Percentiles rank a stretch among this genome's conserved stretches.
These are phyloP conservation scores for Isabelozyma pseudorhagii DNA, from an alignment of 805 yeast species.

Conservation along the genomic window DNA sequence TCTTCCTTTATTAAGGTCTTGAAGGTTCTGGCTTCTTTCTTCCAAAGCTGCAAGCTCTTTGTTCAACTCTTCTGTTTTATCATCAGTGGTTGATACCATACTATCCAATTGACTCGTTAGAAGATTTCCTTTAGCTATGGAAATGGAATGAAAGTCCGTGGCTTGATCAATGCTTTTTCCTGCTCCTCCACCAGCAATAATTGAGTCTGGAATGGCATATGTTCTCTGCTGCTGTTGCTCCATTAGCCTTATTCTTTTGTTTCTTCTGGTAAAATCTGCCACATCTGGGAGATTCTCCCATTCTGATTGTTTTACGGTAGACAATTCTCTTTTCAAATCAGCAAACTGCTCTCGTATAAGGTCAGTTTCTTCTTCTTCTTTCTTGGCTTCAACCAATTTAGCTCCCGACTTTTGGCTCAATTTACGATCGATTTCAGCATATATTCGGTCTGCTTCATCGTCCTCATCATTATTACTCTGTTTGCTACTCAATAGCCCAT, in stretches of 20 bases:
- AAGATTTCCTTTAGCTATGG: conserved; percentile 62
- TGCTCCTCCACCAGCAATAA: conserved; percentile 34
- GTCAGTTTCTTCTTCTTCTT: conserved; percentile 6
- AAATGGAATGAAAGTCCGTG: conserved; percentile 51
- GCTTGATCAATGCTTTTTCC: conserved; percentile 11
- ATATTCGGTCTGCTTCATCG: conserved; percentile 74
- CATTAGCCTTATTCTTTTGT: conserved; percentile 66
- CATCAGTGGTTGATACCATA: conserved; percentile 8
- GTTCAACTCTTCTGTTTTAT: conserved; percentile 24
- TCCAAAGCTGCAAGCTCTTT: conserved; percentile 29
- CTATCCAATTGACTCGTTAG: conserved; percentile 53
- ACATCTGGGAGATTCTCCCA: conserved; percentile 88
- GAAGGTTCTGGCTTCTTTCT: conserved; percentile 5
- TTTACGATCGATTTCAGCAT: conserved; percentile 62
- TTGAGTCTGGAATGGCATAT: conserved; percentile 80
- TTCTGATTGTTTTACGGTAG: conserved; percentile 58
- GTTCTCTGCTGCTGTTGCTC: conserved; percentile 62
- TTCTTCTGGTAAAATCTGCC: conserved; percentile 77
- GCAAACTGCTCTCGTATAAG: conserved; percentile 46
- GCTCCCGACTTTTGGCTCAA: conserved; percentile 21
- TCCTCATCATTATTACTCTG: conserved; percentile 48
- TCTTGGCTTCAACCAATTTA: neutral
- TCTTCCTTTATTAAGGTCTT: conserved; percentile 57
- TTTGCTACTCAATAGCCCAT: conserved; percentile 29
- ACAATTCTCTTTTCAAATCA: conserved; percentile 63